A percentile compares a stretch with the other conserved stretches of the same genome.
Conservation (phyloP, 257 asterid species). For the Osmanthus fragrans region DNA sequence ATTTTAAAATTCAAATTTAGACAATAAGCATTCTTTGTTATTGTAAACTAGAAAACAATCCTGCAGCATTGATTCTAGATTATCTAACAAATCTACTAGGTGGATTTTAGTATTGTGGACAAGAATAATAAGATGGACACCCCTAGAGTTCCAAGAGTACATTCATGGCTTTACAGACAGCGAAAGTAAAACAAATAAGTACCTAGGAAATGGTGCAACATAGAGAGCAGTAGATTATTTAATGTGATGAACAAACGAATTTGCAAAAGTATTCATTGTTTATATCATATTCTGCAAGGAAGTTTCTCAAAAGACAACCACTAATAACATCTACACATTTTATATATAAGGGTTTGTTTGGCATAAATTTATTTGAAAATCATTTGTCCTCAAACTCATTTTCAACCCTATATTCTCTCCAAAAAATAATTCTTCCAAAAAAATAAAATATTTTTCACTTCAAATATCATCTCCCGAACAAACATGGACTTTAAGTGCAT, state of each 20-base stretch:
- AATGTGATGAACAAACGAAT: neutral
- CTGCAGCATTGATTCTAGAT: too few species aligned
- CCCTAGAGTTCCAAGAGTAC: too few species aligned
- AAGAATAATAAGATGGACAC: conserved; percentile 22
- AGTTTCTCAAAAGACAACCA: conserved; percentile 10
- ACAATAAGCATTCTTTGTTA: too few species aligned
- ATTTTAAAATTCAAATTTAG: too few species aligned
- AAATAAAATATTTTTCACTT: too few species aligned
- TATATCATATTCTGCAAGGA: neutral
- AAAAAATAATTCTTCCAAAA: too few species aligned
- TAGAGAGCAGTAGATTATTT: neutral
- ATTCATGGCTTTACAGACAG: neutral
- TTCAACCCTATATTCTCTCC: too few species aligned
- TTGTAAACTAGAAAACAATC: too few species aligned
- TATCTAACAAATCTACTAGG: too few species aligned
- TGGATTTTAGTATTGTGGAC: neutral
- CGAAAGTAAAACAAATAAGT: conserved; percentile 9
- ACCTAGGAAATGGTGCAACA: conserved; percentile 31
- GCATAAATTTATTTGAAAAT: too few species aligned
- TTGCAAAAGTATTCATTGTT: conserved; percentile 8
- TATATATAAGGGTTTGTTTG: conserved; percentile 2
- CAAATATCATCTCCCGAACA: too few species aligned
- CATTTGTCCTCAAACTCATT: too few species aligned
- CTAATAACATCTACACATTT: conserved; percentile 23
- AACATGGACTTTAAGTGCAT: neutral